Conservation (phyloP, 495 filamentous ascomycete species). For the Aspergillus homomorphus region DNA sequence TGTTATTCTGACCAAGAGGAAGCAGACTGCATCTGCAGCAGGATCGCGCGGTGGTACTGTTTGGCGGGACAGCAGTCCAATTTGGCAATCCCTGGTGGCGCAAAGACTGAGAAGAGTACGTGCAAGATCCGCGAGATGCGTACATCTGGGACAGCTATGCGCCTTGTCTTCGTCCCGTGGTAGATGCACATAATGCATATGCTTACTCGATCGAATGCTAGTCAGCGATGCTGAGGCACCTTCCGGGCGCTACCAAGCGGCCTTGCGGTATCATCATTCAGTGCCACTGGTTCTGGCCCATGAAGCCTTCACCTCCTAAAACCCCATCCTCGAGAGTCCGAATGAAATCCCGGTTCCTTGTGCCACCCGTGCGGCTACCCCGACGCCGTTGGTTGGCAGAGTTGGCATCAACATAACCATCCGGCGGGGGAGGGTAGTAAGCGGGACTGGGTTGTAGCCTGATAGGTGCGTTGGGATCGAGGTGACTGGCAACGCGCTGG, state of each 20-base stretch:
- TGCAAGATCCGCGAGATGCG: conserved; percentile 16
- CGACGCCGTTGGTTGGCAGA: conserved; percentile 66
- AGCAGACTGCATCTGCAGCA: background rate
- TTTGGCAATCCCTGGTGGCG: background rate
- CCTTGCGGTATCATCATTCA: conserved; percentile 27
- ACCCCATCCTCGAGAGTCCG: conserved; percentile 91
- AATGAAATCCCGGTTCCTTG: conserved; percentile 83
- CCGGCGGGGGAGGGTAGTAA: conserved; percentile 94
- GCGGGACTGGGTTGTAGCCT: conserved; percentile 92
- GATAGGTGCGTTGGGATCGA: conserved; percentile 94
- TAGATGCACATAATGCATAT: conserved; percentile 15
- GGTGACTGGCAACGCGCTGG: conserved; percentile 93
- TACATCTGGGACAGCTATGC: conserved; percentile 17
- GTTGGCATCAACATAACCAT: conserved; percentile 67
- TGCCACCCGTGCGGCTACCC: conserved; percentile 66
- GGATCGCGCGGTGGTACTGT: background rate
- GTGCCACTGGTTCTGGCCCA: conserved; percentile 63
- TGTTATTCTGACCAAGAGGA: background rate
- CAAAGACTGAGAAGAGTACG: background rate
- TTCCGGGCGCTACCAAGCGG: conserved; percentile 11
- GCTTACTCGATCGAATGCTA: conserved; percentile 14
- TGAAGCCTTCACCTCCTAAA: conserved; percentile 75
- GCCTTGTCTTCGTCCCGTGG: conserved; percentile 8
- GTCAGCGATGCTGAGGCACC: conserved; percentile 18
- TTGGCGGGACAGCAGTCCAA: background rate